phyloP scores from a whole-genome alignment of 305 asterid species.

The Fraxinus angustifolia region DNA sequence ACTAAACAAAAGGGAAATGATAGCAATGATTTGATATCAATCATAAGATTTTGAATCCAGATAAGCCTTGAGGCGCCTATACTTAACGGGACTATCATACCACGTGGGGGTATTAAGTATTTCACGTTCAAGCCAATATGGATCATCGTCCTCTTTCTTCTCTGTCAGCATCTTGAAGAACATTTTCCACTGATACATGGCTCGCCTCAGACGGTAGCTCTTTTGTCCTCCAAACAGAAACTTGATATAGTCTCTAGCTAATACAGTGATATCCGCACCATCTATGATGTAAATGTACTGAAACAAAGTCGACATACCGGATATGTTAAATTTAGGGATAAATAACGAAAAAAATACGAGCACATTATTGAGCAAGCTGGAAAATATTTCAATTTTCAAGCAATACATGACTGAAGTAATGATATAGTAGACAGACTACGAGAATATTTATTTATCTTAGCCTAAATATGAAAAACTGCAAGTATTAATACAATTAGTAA shows the following conservation, averaged over 20 bases:
- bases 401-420: background rate
- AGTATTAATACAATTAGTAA: background rate
- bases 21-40: background rate
- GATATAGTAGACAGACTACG: background rate
- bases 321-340: background rate
- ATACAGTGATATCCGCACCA: slow-evolving; percentile 52
- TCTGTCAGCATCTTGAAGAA: slow-evolving; percentile 34
- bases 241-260: slow-evolving; percentile 49
- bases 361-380: background rate
- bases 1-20: background rate
- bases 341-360: background rate
- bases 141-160: slow-evolving; percentile 33
- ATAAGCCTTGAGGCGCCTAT: slow-evolving; percentile 22
- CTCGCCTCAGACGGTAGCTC: slow-evolving; percentile 58
- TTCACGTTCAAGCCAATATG: slow-evolving; percentile 54
- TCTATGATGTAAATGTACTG: slow-evolving; percentile 70
- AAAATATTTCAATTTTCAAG: background rate
- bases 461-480: background rate
- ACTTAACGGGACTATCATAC: slow-evolving; percentile 61
- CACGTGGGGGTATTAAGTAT: slow-evolving; percentile 50
- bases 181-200: slow-evolving; percentile 33
- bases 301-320: slow-evolving; percentile 18
- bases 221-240: slow-evolving; percentile 43
- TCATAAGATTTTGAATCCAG: slow-evolving; percentile 1
- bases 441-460: background rate